phyloP scores from a whole-genome alignment of 345 rosid species.

The Toxicodendron radicans region DNA sequence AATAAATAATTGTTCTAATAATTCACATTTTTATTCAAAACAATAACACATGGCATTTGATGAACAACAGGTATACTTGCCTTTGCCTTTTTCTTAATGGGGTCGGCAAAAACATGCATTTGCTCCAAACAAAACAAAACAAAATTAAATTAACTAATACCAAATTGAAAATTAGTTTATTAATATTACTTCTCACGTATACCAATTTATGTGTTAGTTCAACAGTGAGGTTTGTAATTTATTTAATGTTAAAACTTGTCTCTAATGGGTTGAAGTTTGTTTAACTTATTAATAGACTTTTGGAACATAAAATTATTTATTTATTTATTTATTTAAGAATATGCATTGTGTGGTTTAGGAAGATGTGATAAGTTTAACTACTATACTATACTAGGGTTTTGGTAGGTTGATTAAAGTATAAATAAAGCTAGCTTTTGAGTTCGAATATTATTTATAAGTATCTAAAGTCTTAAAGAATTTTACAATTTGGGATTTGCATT shows the following conservation, averaged over 20 bases:
- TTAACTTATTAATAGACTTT: constrained; percentile 18
- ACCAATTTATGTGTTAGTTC: constrained; percentile 26
- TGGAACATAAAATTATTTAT: background rate
- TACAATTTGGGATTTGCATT: background rate
- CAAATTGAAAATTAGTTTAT: background rate
- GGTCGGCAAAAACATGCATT: constrained; percentile 17
- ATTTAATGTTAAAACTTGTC: background rate
- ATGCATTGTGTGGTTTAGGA: background rate
- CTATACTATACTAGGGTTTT: constrained; percentile 11
- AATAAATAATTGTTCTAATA: background rate
- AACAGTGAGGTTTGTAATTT: constrained; percentile 1
- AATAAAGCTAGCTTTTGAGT: background rate
- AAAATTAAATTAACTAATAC: background rate
- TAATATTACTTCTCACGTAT: background rate
- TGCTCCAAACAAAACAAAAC: background rate
- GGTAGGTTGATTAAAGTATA: background rate
- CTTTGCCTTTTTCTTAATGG: constrained; percentile 12
- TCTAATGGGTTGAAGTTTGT: constrained; percentile 21
- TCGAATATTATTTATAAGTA: no score
- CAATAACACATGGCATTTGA: constrained; percentile 17
- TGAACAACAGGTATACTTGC: constrained; percentile 26
- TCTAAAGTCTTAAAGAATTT: background rate
- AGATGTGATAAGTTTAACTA: background rate
- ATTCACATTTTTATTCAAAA: background rate
- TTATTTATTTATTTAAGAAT: no score